phyloP scores from a whole-genome alignment of 176 grass and related monocot species.

The Ensete glaucum region DNA sequence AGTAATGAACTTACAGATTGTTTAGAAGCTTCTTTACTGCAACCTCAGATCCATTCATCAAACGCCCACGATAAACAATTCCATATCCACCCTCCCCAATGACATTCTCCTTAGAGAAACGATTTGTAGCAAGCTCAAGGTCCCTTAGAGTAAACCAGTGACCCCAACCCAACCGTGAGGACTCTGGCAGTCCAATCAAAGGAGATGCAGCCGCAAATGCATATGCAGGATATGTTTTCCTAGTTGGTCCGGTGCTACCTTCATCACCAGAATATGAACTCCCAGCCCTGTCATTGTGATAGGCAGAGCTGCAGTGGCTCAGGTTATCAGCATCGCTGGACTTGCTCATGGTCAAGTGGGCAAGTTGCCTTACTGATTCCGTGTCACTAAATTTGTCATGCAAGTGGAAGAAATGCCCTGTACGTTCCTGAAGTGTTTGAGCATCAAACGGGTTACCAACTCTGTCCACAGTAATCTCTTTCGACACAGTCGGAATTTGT shows the following conservation, averaged over 20 bases:
- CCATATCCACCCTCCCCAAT: slow-evolving; percentile 94
- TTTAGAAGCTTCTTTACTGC: slow-evolving; percentile 93
- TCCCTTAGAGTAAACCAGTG: slow-evolving; percentile 96
- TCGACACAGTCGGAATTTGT: slow-evolving; percentile 91
- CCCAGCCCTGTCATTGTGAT: slow-evolving; percentile 49
- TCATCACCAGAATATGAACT: slow-evolving; percentile 82
- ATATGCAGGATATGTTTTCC: slow-evolving; percentile 46
- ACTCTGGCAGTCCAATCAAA: slow-evolving; percentile 78
- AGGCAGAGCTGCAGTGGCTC: slow-evolving; percentile 82
- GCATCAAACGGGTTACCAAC: slow-evolving; percentile 60
- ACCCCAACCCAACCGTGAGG: slow-evolving; percentile 89
- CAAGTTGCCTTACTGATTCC: slow-evolving; percentile 42
- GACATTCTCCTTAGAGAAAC: slow-evolving; percentile 86
- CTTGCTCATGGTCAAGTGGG: slow-evolving; percentile 46
- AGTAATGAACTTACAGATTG: slow-evolving; percentile 58
- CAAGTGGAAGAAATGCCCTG: slow-evolving; percentile 33
- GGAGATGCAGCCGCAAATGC: slow-evolving; percentile 48
- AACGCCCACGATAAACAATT: slow-evolving; percentile 71
- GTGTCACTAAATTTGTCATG: slow-evolving; percentile 38
- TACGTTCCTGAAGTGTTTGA: slow-evolving; percentile 46
- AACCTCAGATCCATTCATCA: slow-evolving; percentile 87
- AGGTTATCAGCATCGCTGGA: slow-evolving; percentile 72
- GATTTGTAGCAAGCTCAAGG: slow-evolving; percentile 66
- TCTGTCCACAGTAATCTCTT: slow-evolving; percentile 83
- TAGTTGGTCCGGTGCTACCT: slow-evolving; percentile 33